A percentile compares a stretch with the other conserved stretches of the same genome.
Conservation (phyloP, 768 basidiomycete species). For the Boletus tylopilopsis region DNA sequence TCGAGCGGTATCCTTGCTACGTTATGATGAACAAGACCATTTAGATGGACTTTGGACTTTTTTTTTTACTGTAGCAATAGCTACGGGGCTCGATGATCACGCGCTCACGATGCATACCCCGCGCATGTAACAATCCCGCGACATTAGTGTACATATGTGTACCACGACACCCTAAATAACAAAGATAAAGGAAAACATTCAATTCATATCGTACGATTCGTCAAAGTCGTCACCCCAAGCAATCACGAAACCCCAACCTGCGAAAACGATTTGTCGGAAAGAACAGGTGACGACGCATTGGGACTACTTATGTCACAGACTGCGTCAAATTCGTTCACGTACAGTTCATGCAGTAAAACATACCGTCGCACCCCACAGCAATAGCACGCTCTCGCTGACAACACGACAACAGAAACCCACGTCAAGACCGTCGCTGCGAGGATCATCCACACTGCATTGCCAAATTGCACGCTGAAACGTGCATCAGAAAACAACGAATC, state of each 20-base stretch:
- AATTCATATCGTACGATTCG: background rate
- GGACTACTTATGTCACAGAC: conserved; percentile 7
- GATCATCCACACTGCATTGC: conserved; percentile 76
- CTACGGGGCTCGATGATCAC: background rate
- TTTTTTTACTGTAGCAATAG: conserved; percentile 17
- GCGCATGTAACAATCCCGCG: background rate
- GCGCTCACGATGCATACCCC: background rate
- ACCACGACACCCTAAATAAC: no score
- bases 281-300: background rate
- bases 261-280: background rate
- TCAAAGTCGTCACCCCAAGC: background rate
- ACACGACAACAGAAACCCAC: conserved; percentile 58
- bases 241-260: background rate
- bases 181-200: background rate
- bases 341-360: background rate
- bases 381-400: conserved; percentile 61
- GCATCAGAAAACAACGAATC: conserved; percentile 33
- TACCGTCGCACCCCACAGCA: conserved; percentile 62
- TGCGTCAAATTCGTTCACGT: conserved; percentile 3
- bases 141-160: no score
- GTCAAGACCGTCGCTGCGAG: conserved; percentile 49
- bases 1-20: conserved; percentile 18
- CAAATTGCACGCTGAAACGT: conserved; percentile 48
- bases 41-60: conserved; percentile 9
- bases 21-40: conserved; percentile 7